Evolutionary conservation across 1,139 yeast species (phyloP).

Genomic region (Pichia sp.): DNA sequence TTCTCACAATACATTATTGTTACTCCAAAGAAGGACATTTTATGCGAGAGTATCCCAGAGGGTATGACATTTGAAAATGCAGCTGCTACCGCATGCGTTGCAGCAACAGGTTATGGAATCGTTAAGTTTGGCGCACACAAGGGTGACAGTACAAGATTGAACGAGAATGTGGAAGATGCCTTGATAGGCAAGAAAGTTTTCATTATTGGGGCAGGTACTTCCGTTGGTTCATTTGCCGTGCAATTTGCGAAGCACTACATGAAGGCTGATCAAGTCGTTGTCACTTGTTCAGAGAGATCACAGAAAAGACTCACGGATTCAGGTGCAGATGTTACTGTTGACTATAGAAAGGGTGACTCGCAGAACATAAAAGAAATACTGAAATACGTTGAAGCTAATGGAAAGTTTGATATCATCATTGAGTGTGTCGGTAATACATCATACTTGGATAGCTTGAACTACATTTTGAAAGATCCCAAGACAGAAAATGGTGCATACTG

Average conservation of each 20-base stretch:
- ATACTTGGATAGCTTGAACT: slow-evolving; percentile 10
- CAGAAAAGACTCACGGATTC: slow-evolving; percentile 6
- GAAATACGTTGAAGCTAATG: slow-evolving; percentile 29
- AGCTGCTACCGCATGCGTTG: slow-evolving; percentile 49
- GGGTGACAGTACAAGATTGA: slow-evolving; percentile 12
- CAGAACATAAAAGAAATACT: slow-evolving; percentile 28
- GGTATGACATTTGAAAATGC: slow-evolving; percentile 47
- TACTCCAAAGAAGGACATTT: slow-evolving; percentile 30
- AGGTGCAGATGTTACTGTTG: slow-evolving; percentile 20
- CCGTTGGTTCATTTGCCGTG: slow-evolving; percentile 56
- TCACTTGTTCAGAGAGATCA: slow-evolving; percentile 34
- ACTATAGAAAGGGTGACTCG: slow-evolving; percentile 24
- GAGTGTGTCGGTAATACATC: slow-evolving; percentile 20
- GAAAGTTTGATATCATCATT: slow-evolving; percentile 35
- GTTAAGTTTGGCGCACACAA: slow-evolving; percentile 13
- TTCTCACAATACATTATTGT: slow-evolving; percentile 43
- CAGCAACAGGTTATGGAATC: slow-evolving; percentile 26
- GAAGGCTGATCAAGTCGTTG: slow-evolving; percentile 34
- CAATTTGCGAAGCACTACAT: slow-evolving; percentile 50
- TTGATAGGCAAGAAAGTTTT: slow-evolving; percentile 31
- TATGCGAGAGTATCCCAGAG: slow-evolving; percentile 41
- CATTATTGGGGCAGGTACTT: slow-evolving; percentile 67
- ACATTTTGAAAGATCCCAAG: slow-evolving; percentile 16
- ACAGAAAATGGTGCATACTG: slow-evolving; percentile 26
- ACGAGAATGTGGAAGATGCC: slow-evolving; percentile 20